These are phyloP conservation scores for Flaveria floridana DNA, from an alignment of 140 eudicot species.

Conservation along the genomic window DNA sequence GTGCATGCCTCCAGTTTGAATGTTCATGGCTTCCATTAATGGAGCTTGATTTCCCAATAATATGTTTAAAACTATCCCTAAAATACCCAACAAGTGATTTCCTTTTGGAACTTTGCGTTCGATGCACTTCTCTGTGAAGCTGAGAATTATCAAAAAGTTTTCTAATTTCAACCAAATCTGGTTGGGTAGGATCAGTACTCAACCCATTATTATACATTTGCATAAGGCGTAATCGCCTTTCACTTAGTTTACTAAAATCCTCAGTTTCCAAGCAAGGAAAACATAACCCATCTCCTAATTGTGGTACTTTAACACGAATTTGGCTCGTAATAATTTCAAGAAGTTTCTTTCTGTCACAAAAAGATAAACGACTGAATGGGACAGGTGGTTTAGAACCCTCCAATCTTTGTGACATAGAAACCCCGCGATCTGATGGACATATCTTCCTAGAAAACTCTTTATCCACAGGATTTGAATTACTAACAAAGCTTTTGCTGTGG, in stretches of 20 bases:
- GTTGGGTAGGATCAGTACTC: conserved; percentile 48
- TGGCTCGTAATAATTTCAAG: conserved; percentile 71
- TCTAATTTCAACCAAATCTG: conserved; percentile 60
- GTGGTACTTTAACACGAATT: conserved; percentile 60
- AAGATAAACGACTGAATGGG: conserved; percentile 63
- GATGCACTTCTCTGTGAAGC: conserved; percentile 37
- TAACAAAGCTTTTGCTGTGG: conserved; percentile 50
- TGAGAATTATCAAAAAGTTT: conserved; percentile 49
- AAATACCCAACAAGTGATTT: conserved; percentile 59
- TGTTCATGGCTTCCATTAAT: conserved; percentile 43
- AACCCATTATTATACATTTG: conserved; percentile 52
- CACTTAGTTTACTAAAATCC: conserved; percentile 41
- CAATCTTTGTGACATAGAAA: conserved; percentile 60
- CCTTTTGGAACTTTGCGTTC: conserved; percentile 53
- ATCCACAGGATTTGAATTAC: conserved; percentile 36
- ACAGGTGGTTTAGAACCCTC: conserved; percentile 46
- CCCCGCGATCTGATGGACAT: conserved; percentile 47
- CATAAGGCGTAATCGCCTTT: conserved; percentile 56
- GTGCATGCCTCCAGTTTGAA: conserved; percentile 55
- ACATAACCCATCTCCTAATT: conserved; percentile 45
- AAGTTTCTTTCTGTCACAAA: conserved; percentile 80
- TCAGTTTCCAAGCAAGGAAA: conserved; percentile 56
- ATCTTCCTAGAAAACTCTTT: conserved; percentile 47
- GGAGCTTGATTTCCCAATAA: conserved; percentile 66
- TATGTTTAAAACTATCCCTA: conserved; percentile 59